Percentiles rank a stretch among this genome's conserved stretches.
These are phyloP conservation scores for Mucor velutinosus DNA, from an alignment of 371 early-diverging fungal species.

Conservation along the genomic window DNA sequence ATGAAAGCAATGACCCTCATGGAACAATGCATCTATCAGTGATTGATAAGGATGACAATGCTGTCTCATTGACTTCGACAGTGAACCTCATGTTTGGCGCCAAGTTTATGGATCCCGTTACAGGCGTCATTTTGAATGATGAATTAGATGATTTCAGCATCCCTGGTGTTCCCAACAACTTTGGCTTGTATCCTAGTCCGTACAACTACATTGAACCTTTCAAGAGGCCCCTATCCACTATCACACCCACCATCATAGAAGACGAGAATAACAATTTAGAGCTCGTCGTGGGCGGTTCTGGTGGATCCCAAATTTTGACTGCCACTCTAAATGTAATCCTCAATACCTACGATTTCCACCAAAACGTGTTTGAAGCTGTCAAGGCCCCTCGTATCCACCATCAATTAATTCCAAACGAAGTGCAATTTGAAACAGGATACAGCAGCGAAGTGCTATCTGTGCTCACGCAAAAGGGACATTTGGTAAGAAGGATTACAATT, in stretches of 20 bases:
- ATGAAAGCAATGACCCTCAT: conserved; percentile 78
- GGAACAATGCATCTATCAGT: conserved; percentile 98
- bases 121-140: conserved; percentile 98
- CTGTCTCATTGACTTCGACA: conserved; percentile 93
- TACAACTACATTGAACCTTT: conserved; percentile 83
- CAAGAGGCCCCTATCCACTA: conserved; percentile 94
- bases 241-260: conserved; percentile 87
- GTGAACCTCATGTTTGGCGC: conserved; percentile 97
- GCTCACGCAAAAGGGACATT: conserved; percentile 29
- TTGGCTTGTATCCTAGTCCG: conserved; percentile 82
- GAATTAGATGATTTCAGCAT: conserved; percentile 99
- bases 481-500: background rate
- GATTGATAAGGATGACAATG: conserved; percentile 77
- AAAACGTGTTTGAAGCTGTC: conserved; percentile 76
- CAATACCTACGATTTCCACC: conserved; percentile 71
- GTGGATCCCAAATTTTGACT: conserved; percentile 94
- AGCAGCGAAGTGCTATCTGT: conserved; percentile 1
- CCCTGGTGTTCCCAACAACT: conserved; percentile 81
- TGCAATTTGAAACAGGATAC: conserved; percentile 39
- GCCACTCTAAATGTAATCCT: conserved; percentile 81
- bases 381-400: conserved; percentile 88
- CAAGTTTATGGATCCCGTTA: conserved; percentile 86
- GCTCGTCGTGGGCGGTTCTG: conserved; percentile 88
- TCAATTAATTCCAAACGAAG: conserved; percentile 85
- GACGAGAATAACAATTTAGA: conserved; percentile 66